Percentiles rank a stretch among this genome's conserved stretches.
Conservation (phyloP, 805 yeast genomes). For the Nakazawaea ishiwadae region DNA sequence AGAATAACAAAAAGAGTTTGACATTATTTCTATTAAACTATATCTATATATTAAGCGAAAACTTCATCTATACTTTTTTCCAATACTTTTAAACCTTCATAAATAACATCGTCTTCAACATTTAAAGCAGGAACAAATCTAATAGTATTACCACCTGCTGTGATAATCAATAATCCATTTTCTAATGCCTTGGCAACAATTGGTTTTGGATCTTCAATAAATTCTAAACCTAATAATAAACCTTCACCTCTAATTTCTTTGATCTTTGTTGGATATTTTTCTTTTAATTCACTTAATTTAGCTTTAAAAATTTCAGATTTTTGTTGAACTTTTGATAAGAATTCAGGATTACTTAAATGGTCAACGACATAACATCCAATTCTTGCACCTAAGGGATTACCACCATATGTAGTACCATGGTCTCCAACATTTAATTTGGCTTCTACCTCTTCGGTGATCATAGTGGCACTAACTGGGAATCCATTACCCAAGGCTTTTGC, state of each 20-base stretch:
- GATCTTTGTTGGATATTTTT: constrained; percentile 56
- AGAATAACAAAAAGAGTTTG: too few relatives aligned
- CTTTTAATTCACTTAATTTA: constrained; percentile 45
- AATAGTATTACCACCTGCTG: constrained; percentile 89
- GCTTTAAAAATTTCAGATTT: constrained; percentile 55
- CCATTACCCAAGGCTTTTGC: constrained; percentile 98
- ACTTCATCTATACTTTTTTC: constrained; percentile 44
- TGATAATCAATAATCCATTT: constrained; percentile 75
- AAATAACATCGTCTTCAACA: constrained; percentile 64
- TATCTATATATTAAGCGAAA: constrained; percentile 9
- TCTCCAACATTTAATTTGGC: constrained; percentile 77
- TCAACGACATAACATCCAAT: constrained; percentile 75
- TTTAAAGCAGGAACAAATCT: constrained; percentile 92
- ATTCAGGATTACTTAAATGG: constrained; percentile 54
- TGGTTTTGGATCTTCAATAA: constrained; percentile 55
- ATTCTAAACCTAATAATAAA: constrained; percentile 78
- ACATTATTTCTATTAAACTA: too few relatives aligned
- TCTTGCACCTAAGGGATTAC: constrained; percentile 88
- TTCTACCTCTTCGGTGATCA: constrained; percentile 80
- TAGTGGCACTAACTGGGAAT: constrained; percentile 91
- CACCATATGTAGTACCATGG: constrained; percentile 98
- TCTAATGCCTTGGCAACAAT: constrained; percentile 71
- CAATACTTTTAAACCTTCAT: constrained; percentile 68
- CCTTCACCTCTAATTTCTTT: constrained; percentile 84
- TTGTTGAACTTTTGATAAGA: constrained; percentile 54